phyloP scores from a whole-genome alignment of 2,329 filamentous ascomycete genomes.

The Seiridium unicorne region DNA sequence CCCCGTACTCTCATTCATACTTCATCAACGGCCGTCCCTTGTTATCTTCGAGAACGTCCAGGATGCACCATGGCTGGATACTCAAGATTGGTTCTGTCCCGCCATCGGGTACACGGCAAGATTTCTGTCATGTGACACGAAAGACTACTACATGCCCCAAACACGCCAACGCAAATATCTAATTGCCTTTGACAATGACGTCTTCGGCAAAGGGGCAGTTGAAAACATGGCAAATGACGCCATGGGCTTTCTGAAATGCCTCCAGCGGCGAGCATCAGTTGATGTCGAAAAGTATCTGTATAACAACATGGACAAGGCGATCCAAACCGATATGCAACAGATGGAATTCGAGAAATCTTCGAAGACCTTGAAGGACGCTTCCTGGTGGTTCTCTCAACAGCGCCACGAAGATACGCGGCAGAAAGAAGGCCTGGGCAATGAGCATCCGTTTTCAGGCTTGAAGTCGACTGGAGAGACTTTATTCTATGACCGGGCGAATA shows the following conservation, averaged over 20 bases:
- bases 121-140: slow-evolving; percentile 59
- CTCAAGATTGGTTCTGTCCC: slow-evolving; percentile 37
- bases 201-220: slow-evolving; percentile 18
- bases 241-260: slow-evolving; percentile 12
- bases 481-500: slow-evolving; percentile 25
- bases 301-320: slow-evolving; percentile 49
- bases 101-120: slow-evolving; percentile 54
- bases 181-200: slow-evolving; percentile 47
- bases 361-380: slow-evolving; percentile 27
- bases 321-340: slow-evolving; percentile 49
- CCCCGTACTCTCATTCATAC: slow-evolving; percentile 57
- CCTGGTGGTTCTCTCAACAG: slow-evolving; percentile 57
- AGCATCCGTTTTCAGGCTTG: slow-evolving; percentile 60
- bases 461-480: slow-evolving; percentile 46
- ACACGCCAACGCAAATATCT: slow-evolving; percentile 62
- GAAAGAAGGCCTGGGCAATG: slow-evolving; percentile 46
- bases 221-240: background rate
- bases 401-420: slow-evolving; percentile 58
- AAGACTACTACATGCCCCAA: slow-evolving; percentile 72
- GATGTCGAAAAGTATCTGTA: slow-evolving; percentile 62
- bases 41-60: slow-evolving; percentile 73
- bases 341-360: slow-evolving; percentile 34
- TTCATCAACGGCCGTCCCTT: slow-evolving; percentile 55
- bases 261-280: slow-evolving; percentile 59
- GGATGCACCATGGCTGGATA: slow-evolving; percentile 56